Percentiles rank a stretch among this genome's conserved stretches.
Conservation (phyloP, 768 basidiomycete species). For the Lentinus tigrinus region DNA sequence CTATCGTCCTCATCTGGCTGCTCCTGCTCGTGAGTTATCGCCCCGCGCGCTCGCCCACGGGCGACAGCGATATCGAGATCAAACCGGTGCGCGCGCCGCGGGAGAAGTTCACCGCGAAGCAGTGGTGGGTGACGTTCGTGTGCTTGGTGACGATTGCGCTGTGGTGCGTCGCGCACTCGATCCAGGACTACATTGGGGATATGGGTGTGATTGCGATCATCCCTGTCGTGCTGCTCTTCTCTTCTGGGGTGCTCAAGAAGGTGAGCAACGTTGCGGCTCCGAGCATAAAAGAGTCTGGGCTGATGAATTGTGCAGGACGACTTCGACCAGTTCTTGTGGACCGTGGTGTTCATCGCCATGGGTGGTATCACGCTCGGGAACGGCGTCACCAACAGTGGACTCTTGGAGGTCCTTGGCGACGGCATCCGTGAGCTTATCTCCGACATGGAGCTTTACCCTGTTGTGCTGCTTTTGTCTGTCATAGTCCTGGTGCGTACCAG, state of each 20-base stretch:
- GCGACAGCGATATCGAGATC: conserved; percentile 79
- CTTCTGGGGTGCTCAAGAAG: conserved; percentile 91
- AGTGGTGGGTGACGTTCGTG: conserved; percentile 87
- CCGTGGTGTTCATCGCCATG: conserved; percentile 95
- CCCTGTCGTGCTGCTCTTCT: conserved; percentile 91
- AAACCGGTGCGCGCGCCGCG: conserved; percentile 79
- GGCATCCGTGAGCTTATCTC: conserved; percentile 58
- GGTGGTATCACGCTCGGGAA: conserved; percentile 96
- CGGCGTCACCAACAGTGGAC: conserved; percentile 86
- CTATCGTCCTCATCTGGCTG: conserved; percentile 89
- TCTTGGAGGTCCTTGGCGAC: conserved; percentile 75
- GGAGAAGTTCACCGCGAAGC: conserved; percentile 79
- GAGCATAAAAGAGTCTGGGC: not conserved
- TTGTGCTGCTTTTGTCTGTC: conserved; percentile 58
- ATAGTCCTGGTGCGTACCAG: conserved; percentile 31
- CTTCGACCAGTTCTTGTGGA: conserved; percentile 94
- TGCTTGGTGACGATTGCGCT: conserved; percentile 81
- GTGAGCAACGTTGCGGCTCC: conserved; percentile 36
- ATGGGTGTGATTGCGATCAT: conserved; percentile 98
- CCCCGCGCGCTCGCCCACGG: conserved; percentile 68
- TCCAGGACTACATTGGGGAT: conserved; percentile 80
- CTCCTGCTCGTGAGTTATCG: conserved; percentile 82
- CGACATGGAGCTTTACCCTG: conserved; percentile 62
- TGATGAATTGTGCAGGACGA: conserved; percentile 60
- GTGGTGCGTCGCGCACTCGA: conserved; percentile 85